These are phyloP conservation scores for Phytophthora tentaculata DNA, from an alignment of 352 stramenopile species.

Conservation along the genomic window DNA sequence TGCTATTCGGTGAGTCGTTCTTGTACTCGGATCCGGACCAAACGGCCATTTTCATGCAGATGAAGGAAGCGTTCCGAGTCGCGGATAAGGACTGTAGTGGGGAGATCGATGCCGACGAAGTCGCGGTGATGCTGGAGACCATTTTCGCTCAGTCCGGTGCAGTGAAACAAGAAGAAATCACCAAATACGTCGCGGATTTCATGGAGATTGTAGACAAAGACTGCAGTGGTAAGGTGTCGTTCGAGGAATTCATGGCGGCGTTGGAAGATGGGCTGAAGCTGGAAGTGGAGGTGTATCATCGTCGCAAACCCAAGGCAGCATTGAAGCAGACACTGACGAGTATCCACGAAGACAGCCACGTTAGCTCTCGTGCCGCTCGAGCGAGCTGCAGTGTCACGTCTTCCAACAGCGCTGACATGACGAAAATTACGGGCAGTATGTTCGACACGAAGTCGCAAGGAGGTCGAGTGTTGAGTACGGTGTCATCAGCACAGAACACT, in stretches of 20 bases:
- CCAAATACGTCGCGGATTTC: conserved; percentile 77
- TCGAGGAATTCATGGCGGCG: conserved; percentile 87
- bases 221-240: conserved; percentile 70
- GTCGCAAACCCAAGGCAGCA: conserved; percentile 41
- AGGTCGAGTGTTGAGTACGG: conserved; percentile 22
- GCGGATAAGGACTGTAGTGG: conserved; percentile 83
- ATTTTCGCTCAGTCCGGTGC: conserved; percentile 81
- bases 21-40: conserved; percentile 79
- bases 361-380: conserved; percentile 20
- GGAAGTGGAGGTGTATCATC: conserved; percentile 75
- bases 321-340: conserved; percentile 38
- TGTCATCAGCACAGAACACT: conserved; percentile 43
- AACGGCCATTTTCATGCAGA: conserved; percentile 88
- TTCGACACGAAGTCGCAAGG: conserved; percentile 57
- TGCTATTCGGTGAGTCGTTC: conserved; percentile 75
- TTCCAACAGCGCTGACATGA: conserved; percentile 33
- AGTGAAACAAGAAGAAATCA: conserved; percentile 74
- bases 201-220: conserved; percentile 79
- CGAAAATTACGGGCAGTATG: conserved; percentile 43
- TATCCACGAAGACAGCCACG: conserved; percentile 45
- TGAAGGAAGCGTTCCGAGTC: conserved; percentile 85
- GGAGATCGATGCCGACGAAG: conserved; percentile 82
- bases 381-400: conserved; percentile 42
- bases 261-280: conserved; percentile 78
- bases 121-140: conserved; percentile 73